Evolutionary conservation across 176 grass and related monocot genomes (phyloP).

Genomic region (Rhipidocladum racemiflorum): DNA sequence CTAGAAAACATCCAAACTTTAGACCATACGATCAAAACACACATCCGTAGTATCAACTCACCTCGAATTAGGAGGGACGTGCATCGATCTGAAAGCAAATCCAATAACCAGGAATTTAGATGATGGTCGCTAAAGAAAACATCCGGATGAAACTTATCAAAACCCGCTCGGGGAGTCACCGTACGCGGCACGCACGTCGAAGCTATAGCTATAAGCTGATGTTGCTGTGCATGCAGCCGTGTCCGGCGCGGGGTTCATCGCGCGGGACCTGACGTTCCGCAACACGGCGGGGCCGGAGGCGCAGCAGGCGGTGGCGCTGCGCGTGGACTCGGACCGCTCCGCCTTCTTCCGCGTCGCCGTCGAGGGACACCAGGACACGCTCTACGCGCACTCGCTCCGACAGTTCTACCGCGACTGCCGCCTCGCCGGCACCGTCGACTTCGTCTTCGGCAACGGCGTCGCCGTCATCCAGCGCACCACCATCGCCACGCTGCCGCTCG

Average conservation of each 20-base stretch:
- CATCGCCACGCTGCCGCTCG: slow-evolving; percentile 33
- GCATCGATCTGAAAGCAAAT: too few species aligned
- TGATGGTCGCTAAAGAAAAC: too few species aligned
- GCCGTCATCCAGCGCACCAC: slow-evolving; percentile 58
- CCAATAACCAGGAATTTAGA: too few species aligned
- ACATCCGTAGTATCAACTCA: too few species aligned
- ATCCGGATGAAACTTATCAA: too few species aligned
- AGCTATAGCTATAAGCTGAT: neutral
- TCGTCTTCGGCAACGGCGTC: slow-evolving; percentile 78
- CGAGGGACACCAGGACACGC: slow-evolving; percentile 89
- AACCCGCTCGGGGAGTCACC: too few species aligned
- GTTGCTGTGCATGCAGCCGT: slow-evolving; percentile 38
- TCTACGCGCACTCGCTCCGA: slow-evolving; percentile 87
- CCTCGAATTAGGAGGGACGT: too few species aligned
- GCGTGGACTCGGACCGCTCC: slow-evolving; percentile 73
- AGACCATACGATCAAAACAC: too few species aligned
- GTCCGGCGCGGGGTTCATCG: slow-evolving; percentile 64
- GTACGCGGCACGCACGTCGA: too few species aligned
- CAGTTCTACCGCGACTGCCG: slow-evolving; percentile 82
- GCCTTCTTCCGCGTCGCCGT: slow-evolving; percentile 79
- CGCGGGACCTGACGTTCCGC: slow-evolving; percentile 69
- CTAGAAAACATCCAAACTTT: too few species aligned
- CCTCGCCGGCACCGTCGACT: slow-evolving; percentile 75
- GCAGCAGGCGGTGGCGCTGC: slow-evolving; percentile 74
- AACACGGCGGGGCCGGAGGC: slow-evolving; percentile 71